Evolutionary conservation across 2,329 filamentous ascomycete species (phyloP).

Genomic region (Talaromyces funiculosus): DNA sequence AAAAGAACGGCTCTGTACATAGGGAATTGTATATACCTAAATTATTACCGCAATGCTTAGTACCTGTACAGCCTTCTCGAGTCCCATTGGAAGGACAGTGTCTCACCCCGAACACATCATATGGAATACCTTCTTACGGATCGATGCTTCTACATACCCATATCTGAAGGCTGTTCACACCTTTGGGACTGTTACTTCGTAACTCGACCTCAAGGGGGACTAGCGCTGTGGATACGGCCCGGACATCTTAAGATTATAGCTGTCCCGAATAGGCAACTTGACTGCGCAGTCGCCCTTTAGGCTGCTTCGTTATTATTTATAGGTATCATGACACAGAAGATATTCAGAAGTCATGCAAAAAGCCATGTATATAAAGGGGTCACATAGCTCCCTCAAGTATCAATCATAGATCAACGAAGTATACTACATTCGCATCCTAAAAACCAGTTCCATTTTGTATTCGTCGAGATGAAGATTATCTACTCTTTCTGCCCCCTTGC

Average conservation of each 20-base stretch:
- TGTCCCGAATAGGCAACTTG: slow-evolving; percentile 2
- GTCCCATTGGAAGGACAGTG: background rate
- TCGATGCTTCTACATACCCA: background rate
- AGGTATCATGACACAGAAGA: background rate
- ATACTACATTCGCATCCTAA: background rate
- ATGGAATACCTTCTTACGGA: background rate
- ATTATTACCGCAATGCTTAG: too few species aligned
- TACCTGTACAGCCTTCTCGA: background rate
- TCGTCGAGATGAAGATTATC: background rate
- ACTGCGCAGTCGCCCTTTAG: background rate
- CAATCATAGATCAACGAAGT: background rate
- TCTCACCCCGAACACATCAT: background rate
- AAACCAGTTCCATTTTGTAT: background rate
- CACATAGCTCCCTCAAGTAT: background rate
- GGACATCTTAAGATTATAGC: background rate
- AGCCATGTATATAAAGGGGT: background rate
- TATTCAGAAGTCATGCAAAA: background rate
- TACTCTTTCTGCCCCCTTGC: background rate
- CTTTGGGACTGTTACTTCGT: background rate
- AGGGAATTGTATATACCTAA: too few species aligned
- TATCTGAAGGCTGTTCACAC: background rate
- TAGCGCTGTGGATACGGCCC: background rate
- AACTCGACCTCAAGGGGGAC: background rate
- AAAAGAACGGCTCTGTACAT: background rate
- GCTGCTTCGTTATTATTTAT: background rate